phyloP scores from a whole-genome alignment of 495 filamentous ascomycete species.

The Staphylotrichum tortipilum region DNA sequence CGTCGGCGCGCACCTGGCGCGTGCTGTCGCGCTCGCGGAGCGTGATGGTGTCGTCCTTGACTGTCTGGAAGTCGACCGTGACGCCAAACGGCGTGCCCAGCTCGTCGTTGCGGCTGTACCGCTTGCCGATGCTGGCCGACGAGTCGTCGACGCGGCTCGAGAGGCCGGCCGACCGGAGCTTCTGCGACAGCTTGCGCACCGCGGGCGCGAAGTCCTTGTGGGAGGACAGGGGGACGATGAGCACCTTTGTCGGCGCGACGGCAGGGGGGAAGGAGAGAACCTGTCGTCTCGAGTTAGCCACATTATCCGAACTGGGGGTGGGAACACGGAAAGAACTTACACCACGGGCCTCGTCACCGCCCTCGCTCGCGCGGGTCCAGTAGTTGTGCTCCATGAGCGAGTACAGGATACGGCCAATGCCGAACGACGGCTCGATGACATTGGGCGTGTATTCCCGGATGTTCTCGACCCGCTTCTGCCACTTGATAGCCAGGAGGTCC shows the following conservation, averaged over 20 bases:
- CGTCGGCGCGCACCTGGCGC: conserved; percentile 58
- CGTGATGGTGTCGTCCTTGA: conserved; percentile 63
- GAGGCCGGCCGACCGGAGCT: conserved; percentile 51
- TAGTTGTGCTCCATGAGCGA: conserved; percentile 70
- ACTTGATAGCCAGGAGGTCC: conserved; percentile 63
- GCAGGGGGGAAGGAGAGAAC: conserved; percentile 68
- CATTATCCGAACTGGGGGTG: background rate
- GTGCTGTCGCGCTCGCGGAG: conserved; percentile 64
- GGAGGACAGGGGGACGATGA: conserved; percentile 62
- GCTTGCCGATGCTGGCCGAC: conserved; percentile 63
- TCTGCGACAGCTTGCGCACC: conserved; percentile 46
- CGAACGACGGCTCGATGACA: conserved; percentile 80
- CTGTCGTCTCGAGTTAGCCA: conserved; percentile 28
- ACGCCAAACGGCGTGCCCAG: conserved; percentile 63
- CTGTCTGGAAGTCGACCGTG: conserved; percentile 66
- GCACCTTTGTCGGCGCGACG: conserved; percentile 67
- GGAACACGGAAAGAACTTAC: conserved; percentile 36
- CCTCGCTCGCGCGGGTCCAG: conserved; percentile 61
- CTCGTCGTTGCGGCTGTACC: conserved; percentile 66
- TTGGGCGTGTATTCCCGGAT: conserved; percentile 72
- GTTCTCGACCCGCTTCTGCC: conserved; percentile 59
- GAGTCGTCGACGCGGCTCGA: conserved; percentile 60
- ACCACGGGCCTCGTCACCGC: conserved; percentile 58
- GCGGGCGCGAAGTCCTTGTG: conserved; percentile 53
- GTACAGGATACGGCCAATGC: conserved; percentile 74